A percentile compares a stretch with the other conserved stretches of the same genome.
These are phyloP conservation scores for Lineolata rhizophorae DNA, from an alignment of 495 filamentous ascomycete species.

Conservation along the genomic window DNA sequence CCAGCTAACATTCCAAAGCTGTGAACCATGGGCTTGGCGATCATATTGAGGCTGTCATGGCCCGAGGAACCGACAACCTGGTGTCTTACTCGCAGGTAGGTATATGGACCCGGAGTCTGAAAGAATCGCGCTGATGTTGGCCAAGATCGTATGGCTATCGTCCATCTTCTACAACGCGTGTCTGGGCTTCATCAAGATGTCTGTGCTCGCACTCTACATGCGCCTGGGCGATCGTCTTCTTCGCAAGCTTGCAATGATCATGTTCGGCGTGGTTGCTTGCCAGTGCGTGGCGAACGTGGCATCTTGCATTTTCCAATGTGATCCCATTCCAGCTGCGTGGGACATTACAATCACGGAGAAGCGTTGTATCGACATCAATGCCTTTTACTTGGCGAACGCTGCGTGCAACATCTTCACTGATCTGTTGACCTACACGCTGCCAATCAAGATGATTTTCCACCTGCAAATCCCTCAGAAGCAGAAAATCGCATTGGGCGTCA, in stretches of 20 bases:
- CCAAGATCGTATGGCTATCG: too few relatives aligned
- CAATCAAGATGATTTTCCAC: constrained; percentile 2
- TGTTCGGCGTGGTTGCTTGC: not conserved
- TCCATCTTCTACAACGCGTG: not conserved
- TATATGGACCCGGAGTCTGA: too few relatives aligned
- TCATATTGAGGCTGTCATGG: too few relatives aligned
- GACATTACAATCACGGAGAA: constrained; percentile 2
- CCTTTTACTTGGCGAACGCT: constrained; percentile 5
- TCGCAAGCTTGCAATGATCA: not conserved
- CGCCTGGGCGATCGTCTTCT: not conserved
- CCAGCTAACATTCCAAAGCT: too few relatives aligned
- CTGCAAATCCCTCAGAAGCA: constrained; percentile 3
- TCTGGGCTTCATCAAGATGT: not conserved
- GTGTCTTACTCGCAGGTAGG: too few relatives aligned
- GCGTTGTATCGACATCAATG: constrained; percentile 4
- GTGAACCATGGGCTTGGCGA: too few relatives aligned
- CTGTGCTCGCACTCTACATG: not conserved
- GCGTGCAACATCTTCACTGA: constrained; percentile 6
- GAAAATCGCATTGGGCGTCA: not conserved
- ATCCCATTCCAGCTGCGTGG: not conserved
- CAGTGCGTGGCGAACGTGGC: not conserved
- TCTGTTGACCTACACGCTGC: constrained; percentile 4
- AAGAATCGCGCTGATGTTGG: too few relatives aligned
- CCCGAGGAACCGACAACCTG: too few relatives aligned
- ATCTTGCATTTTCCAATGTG: not conserved